Base-by-base conservation (phyloP, 169 alveolate genomes). In the Plasmodium yoelii region DNA sequence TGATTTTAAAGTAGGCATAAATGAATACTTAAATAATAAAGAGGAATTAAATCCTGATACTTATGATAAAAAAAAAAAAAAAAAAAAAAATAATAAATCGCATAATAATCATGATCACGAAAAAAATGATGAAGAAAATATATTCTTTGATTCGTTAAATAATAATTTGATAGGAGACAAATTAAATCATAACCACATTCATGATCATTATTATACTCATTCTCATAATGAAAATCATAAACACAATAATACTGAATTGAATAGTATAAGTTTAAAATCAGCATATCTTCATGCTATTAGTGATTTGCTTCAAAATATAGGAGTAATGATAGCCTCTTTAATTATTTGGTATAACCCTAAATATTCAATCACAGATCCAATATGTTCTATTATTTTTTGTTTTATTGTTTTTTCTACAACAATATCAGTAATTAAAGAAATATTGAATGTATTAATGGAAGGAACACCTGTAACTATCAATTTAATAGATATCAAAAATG, bases 271-370 rank as follows among this genome's bases (percentile, higher is more conserved):
- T 74, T 93, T 98, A 34, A 90, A 97, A 75, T 97, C 99, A 22
- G 99, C 99, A 44, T 94, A 95, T 87, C 93, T 97, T 51, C 99
- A 98, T 88, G 97, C 98, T 9, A 53, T 97, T 2, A 99, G 99
- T 42, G 99, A 98, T 92, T 93, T 96, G 4, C 67, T 97, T 26
- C 98, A 97, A 94, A 95, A 97, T 73, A 90, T 98, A 57, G 99
- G 99, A 18, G 99, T 98, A 1, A 90, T 97, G 90, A 95, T 98
- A 46, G 99, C 99, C 22, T 98, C 98, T 8, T 55, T 94, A 0
- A 73, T 96, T 59, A 97, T 97, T 57, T 97, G 96, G 95, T 67
- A 84, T 82, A 72, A 93, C 28, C 98, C 98, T 34, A 84, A 87
- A 22, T 96, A 94, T 84, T 82, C 93, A 13, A 91, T 97, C 22